phyloP scores from a whole-genome alignment of 371 early-diverging fungal species.

The Circinella minor region DNA sequence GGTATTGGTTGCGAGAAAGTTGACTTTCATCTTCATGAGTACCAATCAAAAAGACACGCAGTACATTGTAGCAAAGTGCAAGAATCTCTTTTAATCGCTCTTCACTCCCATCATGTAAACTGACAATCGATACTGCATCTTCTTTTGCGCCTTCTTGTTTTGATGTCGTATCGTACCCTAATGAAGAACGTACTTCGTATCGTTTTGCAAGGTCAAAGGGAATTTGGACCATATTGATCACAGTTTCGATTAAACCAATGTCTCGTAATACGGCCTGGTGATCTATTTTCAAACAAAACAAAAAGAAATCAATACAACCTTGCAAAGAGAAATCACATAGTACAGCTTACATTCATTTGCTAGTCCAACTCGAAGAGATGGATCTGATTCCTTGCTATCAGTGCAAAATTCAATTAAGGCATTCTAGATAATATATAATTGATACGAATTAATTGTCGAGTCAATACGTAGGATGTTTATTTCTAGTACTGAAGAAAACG shows the following conservation, averaged over 20 bases:
- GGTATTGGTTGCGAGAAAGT: conserved; percentile 24
- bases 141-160: conserved; percentile 11
- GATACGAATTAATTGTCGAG: no score
- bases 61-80: conserved; percentile 31
- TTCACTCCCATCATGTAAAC: conserved; percentile 14
- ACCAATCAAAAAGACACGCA: conserved; percentile 36
- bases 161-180: neutral
- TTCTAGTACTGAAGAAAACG: neutral
- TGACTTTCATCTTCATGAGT: conserved; percentile 13
- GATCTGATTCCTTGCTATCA: conserved; percentile 45
- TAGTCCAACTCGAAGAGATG: conserved; percentile 44
- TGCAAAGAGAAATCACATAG: neutral
- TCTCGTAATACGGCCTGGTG: conserved; percentile 60
- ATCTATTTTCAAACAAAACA: conserved; percentile 20
- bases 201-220: conserved; percentile 49
- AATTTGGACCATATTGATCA: conserved; percentile 45
- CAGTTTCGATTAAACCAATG: conserved; percentile 48
- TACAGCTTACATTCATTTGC: conserved; percentile 43
- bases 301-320: neutral
- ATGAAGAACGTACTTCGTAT: conserved; percentile 20
- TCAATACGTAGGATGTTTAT: no score
- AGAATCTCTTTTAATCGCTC: conserved; percentile 25
- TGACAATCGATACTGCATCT: conserved; percentile 16
- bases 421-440: conserved; percentile 19
- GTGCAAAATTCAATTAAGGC: conserved; percentile 57